Conservation (phyloP, 2,329 filamentous ascomycete genomes). For the Ascochyta clinopodiicola region DNA sequence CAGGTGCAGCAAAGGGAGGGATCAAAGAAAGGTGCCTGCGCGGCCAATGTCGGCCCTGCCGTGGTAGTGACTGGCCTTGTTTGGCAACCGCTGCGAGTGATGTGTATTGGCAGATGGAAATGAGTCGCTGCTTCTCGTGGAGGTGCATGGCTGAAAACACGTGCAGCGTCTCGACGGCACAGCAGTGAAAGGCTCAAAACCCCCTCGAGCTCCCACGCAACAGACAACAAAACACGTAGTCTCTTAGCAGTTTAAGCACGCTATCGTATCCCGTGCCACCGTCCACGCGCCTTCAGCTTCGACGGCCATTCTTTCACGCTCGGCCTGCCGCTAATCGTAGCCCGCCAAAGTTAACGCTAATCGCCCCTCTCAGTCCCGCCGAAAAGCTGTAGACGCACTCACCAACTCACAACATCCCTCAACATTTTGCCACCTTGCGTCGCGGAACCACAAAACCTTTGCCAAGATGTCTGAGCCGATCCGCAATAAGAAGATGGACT, state of each 20-base stretch:
- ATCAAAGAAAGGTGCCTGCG: slow-evolving; percentile 7
- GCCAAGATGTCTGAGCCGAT: slow-evolving; percentile 70
- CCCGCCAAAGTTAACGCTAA: slow-evolving; percentile 9
- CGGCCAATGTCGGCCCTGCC: slow-evolving; percentile 21
- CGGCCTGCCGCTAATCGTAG: slow-evolving; percentile 13
- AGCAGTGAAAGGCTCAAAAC: neutral
- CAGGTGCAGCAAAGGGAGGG: slow-evolving; percentile 4
- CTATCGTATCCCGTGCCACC: slow-evolving; percentile 5
- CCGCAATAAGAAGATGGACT: slow-evolving; percentile 69
- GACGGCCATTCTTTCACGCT: slow-evolving; percentile 16
- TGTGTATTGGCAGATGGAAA: neutral
- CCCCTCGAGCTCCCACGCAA: neutral
- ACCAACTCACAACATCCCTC: slow-evolving; percentile 40
- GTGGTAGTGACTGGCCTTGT: neutral
- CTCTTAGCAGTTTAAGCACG: neutral
- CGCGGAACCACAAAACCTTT: slow-evolving; percentile 33
- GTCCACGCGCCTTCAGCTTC: slow-evolving; percentile 11
- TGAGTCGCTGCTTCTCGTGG: slow-evolving; percentile 14
- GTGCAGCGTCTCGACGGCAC: slow-evolving; percentile 12
- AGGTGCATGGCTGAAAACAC: slow-evolving; percentile 11
- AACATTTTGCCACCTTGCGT: slow-evolving; percentile 39
- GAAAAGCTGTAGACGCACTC: slow-evolving; percentile 43
- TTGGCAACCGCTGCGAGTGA: slow-evolving; percentile 13
- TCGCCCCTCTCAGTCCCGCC: slow-evolving; percentile 34
- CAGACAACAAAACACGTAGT: neutral